Percentiles rank a stretch among this genome's conserved stretches.
These are phyloP conservation scores for Asterionellopsis glacialis DNA, from an alignment of 108 stramenopile genomes.

Conservation along the genomic window DNA sequence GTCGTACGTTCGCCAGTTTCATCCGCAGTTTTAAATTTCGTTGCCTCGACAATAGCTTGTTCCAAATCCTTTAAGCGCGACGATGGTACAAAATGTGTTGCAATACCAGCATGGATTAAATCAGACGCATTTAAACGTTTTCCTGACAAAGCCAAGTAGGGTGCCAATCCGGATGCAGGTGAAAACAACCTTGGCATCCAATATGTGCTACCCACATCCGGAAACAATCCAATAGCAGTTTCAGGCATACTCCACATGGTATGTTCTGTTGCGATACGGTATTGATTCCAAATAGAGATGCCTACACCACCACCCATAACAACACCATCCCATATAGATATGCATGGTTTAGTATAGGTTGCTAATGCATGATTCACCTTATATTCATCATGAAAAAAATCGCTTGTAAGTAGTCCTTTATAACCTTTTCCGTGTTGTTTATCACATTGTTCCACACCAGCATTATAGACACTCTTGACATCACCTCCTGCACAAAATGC, in stretches of 20 bases:
- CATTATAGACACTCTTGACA: slow-evolving; percentile 70
- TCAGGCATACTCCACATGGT: slow-evolving; percentile 98
- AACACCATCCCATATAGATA: slow-evolving; percentile 95
- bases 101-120: slow-evolving; percentile 85
- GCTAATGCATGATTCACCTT: slow-evolving; percentile 74
- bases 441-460: slow-evolving; percentile 25
- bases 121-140: slow-evolving; percentile 74
- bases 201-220: slow-evolving; percentile 92
- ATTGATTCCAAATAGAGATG: slow-evolving; percentile 85
- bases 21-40: slow-evolving; percentile 2
- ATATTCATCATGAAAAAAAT: slow-evolving; percentile 92
- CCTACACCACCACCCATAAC: slow-evolving; percentile 99
- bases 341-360: slow-evolving; percentile 49
- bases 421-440: slow-evolving; percentile 14
- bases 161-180: slow-evolving; percentile 57
- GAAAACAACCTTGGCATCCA: slow-evolving; percentile 81
- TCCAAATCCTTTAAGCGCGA: slow-evolving; percentile 53
- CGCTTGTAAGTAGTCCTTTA: slow-evolving; percentile 17
- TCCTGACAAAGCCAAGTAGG: slow-evolving; percentile 92
- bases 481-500: slow-evolving; percentile 95
- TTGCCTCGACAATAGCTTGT: slow-evolving; percentile 39
- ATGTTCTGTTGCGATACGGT: slow-evolving; percentile 92
- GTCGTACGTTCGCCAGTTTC: background rate
- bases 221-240: slow-evolving; percentile 94
- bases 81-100: slow-evolving; percentile 91